Conservation (phyloP, 768 basidiomycete species). For the Porphyrellus cyaneotinctus region DNA sequence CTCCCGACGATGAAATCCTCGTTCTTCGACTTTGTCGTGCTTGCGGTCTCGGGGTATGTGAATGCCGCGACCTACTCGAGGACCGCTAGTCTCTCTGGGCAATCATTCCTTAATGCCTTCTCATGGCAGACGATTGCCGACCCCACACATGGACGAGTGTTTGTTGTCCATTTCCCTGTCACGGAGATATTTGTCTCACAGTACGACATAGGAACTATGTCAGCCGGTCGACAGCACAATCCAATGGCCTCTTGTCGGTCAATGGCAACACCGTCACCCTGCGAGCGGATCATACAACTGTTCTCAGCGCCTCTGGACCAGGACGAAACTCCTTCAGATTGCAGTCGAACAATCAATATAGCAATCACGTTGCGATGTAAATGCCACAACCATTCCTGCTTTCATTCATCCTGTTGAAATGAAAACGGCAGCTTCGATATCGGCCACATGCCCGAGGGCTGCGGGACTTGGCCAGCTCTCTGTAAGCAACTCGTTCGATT, state of each 20-base stretch:
- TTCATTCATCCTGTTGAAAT: not conserved
- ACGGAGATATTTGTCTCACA: not conserved
- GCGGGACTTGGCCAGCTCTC: slow-evolving; percentile 37
- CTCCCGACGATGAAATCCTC: slow-evolving; percentile 2
- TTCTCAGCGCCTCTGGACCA: slow-evolving; percentile 25
- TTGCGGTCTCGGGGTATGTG: slow-evolving; percentile 3
- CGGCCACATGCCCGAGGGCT: slow-evolving; percentile 36
- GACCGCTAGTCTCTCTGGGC: slow-evolving; percentile 45
- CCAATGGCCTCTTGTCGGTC: slow-evolving; percentile 55
- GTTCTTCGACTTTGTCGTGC: slow-evolving; percentile 2
- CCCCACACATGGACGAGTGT: slow-evolving; percentile 36
- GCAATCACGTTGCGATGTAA: slow-evolving; percentile 33
- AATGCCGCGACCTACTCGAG: slow-evolving; percentile 44
- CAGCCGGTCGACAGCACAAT: slow-evolving; percentile 42
- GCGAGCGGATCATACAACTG: slow-evolving; percentile 32
- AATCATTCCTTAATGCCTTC: slow-evolving; percentile 40
- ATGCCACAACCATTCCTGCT: not conserved
- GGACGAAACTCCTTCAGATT: slow-evolving; percentile 38
- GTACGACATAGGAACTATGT: slow-evolving; percentile 39
- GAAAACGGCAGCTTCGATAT: slow-evolving; percentile 31
- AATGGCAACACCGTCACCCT: slow-evolving; percentile 37
- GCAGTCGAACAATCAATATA: slow-evolving; percentile 28
- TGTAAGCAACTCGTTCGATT: slow-evolving; percentile 22
- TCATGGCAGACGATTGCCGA: slow-evolving; percentile 30
- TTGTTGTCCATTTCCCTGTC: not conserved